Conservation (phyloP, 305 asterid genomes). For the Fraxinus velutina region DNA sequence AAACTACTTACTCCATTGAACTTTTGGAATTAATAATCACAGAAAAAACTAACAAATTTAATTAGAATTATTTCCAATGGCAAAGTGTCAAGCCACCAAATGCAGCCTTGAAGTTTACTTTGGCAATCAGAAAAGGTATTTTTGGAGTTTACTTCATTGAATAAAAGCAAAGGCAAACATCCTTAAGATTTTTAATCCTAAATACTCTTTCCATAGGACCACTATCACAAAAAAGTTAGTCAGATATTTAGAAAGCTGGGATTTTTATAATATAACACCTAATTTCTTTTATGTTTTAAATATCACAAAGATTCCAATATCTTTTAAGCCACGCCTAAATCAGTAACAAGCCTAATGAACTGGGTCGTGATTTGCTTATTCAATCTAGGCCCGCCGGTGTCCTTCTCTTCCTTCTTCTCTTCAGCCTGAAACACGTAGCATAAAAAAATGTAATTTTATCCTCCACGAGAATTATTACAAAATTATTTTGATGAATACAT, state of each 20-base stretch:
- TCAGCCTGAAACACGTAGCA: slow-evolving; percentile 28
- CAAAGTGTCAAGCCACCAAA: not conserved
- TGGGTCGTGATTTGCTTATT: slow-evolving; percentile 61
- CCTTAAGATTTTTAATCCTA: not conserved
- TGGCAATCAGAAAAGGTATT: not conserved
- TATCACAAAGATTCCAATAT: not conserved
- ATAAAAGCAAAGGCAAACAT: not conserved
- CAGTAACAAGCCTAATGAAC: slow-evolving; percentile 61
- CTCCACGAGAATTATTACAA: not conserved
- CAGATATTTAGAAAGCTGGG: not conserved
- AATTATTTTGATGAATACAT: not conserved
- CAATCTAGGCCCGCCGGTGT: slow-evolving; percentile 49
- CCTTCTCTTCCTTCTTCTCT: slow-evolving; percentile 46
- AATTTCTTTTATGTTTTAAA: not conserved
- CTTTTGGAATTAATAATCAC: not conserved
- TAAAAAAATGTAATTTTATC: not conserved
- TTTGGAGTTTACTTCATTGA: not conserved
- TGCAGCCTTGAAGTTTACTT: not conserved
- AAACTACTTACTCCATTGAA: not conserved
- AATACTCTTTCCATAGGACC: not conserved
- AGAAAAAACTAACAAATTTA: not conserved
- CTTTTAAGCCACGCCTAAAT: slow-evolving; percentile 44
- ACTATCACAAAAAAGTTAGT: not conserved
- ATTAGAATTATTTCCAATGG: not conserved
- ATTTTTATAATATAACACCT: not conserved